Percentiles rank a stretch among this genome's conserved stretches.
These are phyloP conservation scores for Durotheca rogersii DNA, from an alignment of 495 filamentous ascomycete genomes.

Conservation along the genomic window DNA sequence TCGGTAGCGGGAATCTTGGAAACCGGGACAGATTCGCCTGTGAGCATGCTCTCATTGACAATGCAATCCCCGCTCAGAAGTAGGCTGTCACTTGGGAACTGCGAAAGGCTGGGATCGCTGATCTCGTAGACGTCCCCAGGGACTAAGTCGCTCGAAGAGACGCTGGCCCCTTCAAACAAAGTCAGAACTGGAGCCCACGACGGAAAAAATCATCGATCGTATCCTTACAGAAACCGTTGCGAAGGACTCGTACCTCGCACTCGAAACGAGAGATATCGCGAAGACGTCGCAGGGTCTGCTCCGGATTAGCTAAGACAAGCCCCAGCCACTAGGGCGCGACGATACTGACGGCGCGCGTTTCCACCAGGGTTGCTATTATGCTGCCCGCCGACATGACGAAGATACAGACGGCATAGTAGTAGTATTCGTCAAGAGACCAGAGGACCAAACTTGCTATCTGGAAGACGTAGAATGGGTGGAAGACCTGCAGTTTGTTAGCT, in stretches of 20 bases:
- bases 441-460: constrained; percentile 92
- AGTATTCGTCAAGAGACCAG: constrained; percentile 95
- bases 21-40: constrained; percentile 95
- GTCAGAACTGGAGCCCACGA: constrained; percentile 29
- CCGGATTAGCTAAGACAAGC: constrained; percentile 16
- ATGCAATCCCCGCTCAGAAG: constrained; percentile 94
- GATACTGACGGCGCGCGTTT: constrained; percentile 74
- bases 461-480: constrained; percentile 98
- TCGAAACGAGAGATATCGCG: constrained; percentile 92
- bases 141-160: constrained; percentile 83
- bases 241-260: constrained; percentile 88
- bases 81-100: constrained; percentile 92
- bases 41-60: constrained; percentile 99
- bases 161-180: constrained; percentile 69
- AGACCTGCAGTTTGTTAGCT: constrained; percentile 56
- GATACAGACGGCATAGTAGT: constrained; percentile 95
- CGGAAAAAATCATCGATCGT: neutral
- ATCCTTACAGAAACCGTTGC: constrained; percentile 87
- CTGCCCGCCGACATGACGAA: constrained; percentile 92
- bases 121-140: constrained; percentile 98
- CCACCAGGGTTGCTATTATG: constrained; percentile 83
- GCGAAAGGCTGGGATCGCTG: constrained; percentile 90
- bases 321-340: constrained; percentile 1
- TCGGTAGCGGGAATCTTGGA: constrained; percentile 88
- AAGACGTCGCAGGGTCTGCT: constrained; percentile 82